Percentiles rank a stretch among this genome's conserved stretches.
Conservation (phyloP, 2,329 filamentous ascomycete genomes). For the Clarireedia homoeocarpa region DNA sequence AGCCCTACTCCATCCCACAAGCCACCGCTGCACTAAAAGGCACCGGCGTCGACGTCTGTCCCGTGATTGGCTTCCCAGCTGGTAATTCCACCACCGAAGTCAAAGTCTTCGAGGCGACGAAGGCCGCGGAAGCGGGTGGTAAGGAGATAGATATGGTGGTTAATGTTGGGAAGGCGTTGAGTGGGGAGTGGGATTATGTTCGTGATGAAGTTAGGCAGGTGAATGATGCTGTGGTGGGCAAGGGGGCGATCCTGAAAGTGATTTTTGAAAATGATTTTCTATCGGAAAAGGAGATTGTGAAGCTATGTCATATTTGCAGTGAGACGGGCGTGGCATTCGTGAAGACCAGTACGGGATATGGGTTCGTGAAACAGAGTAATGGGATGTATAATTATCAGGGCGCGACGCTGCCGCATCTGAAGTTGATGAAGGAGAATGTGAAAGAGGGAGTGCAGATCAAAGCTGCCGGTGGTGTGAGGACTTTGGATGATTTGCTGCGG, state of each 20-base stretch:
- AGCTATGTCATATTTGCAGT: conserved; percentile 48
- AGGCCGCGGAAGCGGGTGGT: conserved; percentile 41
- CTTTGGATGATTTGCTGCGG: conserved; percentile 46
- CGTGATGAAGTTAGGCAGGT: conserved; percentile 41
- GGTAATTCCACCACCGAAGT: conserved; percentile 46
- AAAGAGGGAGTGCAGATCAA: conserved; percentile 44
- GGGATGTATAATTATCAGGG: conserved; percentile 47
- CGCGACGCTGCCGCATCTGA: conserved; percentile 42
- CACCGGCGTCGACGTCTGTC: conserved; percentile 42
- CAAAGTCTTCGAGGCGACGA: conserved; percentile 46
- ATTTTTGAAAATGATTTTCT: conserved; percentile 57
- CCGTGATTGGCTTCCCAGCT: conserved; percentile 54
- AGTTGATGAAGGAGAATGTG: conserved; percentile 43
- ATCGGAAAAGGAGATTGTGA: conserved; percentile 39
- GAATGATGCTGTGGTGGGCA: conserved; percentile 39
- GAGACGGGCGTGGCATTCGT: conserved; percentile 45
- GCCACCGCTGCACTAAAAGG: conserved; percentile 41
- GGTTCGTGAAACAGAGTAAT: conserved; percentile 47
- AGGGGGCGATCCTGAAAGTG: conserved; percentile 46
- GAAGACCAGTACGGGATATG: conserved; percentile 54
- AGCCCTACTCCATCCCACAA: conserved; percentile 46
- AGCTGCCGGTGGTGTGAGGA: conserved; percentile 49
- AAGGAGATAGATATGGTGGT: conserved; percentile 54
- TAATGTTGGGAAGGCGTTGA: conserved; percentile 50
- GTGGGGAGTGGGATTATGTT: conserved; percentile 50